Base-by-base conservation (phyloP, 75 land plant genomes). In the Cupressus sempervirens region DNA sequence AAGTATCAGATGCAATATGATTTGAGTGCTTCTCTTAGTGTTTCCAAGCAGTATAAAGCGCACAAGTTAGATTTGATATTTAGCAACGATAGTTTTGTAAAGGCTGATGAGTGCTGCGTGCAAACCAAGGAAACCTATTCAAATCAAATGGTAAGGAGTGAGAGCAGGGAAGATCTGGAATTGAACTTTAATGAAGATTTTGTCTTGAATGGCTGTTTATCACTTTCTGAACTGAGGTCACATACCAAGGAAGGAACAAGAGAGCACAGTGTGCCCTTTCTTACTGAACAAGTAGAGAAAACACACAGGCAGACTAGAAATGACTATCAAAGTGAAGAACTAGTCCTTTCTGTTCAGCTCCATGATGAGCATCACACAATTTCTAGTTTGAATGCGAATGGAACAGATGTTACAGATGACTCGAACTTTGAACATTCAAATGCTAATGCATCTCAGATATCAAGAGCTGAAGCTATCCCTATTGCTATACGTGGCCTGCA, bases 401-500 rank as follows among this genome's bases (percentile, higher is more conserved):
- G n/a, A 82, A 10, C 50, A 26, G 20, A 48, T 5, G 46, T 35
- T 29, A 80, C 11, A 43, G 30, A 26, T 50, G 86, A 36, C 26
- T 43, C 13, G 16, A 52, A 8, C 45, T 34, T 53, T 32, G 84
- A 53, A 7, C 11, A 52, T 68, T 67, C 76, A 80, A 81, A 30
- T 82, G 90, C 65, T 53, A 65, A 53, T 53, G 46, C 43, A 32
- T 74, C 65, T 18, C 79, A 75, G 18, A 36, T 81, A 14, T 50
- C 62, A 8, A 58, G 68, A 11, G 46, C 41, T 62, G 72, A 40
- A 23, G 62, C 87, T 40, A 82, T 20, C 83, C 88, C 90, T 38
- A 88, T 91, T 7, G 23, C 11, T 82, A 89, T 93, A 50, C 85
- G 65, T 36, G 26, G 67, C 52, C 48, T 72, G 54, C 58, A 38